A percentile compares a stretch with the other conserved stretches of the same genome.
phyloP scores from a whole-genome alignment of 2,329 filamentous ascomycete genomes.

The Trichophyton mentagrophytes region DNA sequence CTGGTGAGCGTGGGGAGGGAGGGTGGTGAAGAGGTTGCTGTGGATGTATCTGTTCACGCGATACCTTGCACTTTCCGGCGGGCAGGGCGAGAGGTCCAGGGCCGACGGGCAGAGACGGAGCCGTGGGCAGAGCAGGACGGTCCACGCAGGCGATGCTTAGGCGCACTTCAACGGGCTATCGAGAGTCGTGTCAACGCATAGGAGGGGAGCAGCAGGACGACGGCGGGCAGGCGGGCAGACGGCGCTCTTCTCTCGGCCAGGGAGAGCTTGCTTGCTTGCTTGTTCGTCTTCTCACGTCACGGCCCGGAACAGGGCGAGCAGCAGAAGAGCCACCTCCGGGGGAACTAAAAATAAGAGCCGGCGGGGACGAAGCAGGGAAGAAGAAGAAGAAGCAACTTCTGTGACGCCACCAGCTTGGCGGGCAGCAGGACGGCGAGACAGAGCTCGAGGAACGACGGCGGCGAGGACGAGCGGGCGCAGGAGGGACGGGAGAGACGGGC shows the following conservation, averaged over 20 bases:
- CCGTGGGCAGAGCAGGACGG: background rate
- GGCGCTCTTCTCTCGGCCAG: background rate
- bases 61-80: background rate
- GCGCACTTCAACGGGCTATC: background rate
- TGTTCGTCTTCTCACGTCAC: background rate
- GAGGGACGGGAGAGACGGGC: background rate
- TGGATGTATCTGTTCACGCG: background rate
- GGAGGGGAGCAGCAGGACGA: background rate
- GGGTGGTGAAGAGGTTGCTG: background rate
- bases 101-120: background rate
- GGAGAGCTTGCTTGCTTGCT: background rate
- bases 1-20: background rate
- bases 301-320: background rate
- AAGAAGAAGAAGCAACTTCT: too few species aligned
- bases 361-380: constrained; percentile 5
- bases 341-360: background rate
- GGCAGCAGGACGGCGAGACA: background rate
- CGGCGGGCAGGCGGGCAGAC: background rate
- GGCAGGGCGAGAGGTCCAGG: background rate
- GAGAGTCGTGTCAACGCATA: background rate
- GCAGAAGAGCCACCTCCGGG: background rate
- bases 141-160: background rate
- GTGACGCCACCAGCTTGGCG: constrained; percentile 4
- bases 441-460: background rate
- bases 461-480: background rate